Evolutionary conservation across 2,329 filamentous ascomycete genomes (phyloP), one percentile per base, ranked within the genome.

Genomic region (Colletotrichum scovillei): DNA sequence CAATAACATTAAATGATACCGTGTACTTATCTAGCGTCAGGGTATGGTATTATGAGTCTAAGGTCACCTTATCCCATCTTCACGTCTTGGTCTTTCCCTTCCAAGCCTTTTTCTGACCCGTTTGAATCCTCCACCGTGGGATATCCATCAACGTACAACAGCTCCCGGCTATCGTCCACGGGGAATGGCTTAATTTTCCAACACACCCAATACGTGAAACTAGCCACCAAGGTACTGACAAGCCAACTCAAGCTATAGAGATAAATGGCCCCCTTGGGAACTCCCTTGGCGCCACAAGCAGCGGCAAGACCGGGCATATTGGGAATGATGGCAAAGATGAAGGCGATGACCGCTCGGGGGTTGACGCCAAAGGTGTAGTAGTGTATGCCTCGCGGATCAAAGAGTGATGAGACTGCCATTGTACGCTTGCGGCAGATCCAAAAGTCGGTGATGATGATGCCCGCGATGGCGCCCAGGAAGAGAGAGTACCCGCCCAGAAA

Each of bases 321-420:
- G 0, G 79, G 80, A 2, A 78, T 66, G 19, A 82, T 77, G 24
- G 78, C 79, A 62, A 82, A 69, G 19, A 80, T 74, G 52, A 79
- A 82, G 56, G 81, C 78, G 28, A 77, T 75, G 5, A 79, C 76
- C 0, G 81, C 79, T 57, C 80, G 76, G 74, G 78, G 79, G 69
- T 82, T 81, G 32, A 78, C 68, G 16, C 80, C 80, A 16, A 77
- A 65, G 35, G 75, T 78, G 52, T 81, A 81, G 7, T 77, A 77
- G 79, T 92, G 92, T 2, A 86, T 81, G 66, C 81, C 83, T 26
- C 80, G 72, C 0, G 81, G 80, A 28, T 81, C 73, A 56, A 83
- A 84, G 12, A 85, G 74, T 52, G 82, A 81, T 0, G 80, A 80
- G 58, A 85, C 78, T 65, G 81, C 79, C 53, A 83, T 75, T 16